These are phyloP conservation scores for Toxoplasma gondii DNA, from an alignment of 169 alveolate genomes.

Conservation along the genomic window DNA sequence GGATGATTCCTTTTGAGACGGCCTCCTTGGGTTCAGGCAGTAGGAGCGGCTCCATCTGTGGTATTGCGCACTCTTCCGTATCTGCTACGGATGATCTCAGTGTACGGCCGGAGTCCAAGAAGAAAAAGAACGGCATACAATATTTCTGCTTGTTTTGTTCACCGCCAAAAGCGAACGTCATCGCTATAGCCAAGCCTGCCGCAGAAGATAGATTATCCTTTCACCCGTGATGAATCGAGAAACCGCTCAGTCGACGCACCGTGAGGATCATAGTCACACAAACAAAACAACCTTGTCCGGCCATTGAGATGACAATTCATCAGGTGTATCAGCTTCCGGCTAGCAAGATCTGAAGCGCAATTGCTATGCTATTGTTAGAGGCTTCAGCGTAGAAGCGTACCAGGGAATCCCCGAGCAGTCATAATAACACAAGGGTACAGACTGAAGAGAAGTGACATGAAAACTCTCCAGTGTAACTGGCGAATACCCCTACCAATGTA, in stretches of 20 bases:
- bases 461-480: neutral
- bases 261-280: slow-evolving; percentile 41
- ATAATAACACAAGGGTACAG: neutral
- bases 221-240: neutral
- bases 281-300: neutral
- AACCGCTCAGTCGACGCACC: neutral
- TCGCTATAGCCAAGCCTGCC: slow-evolving; percentile 7
- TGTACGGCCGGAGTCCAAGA: neutral
- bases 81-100: neutral
- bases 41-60: neutral
- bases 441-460: neutral
- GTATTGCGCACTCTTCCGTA: neutral
- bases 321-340: neutral
- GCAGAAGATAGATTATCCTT: neutral
- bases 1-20: neutral
- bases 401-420: slow-evolving; percentile 12
- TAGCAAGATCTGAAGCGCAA: neutral
- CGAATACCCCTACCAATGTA: neutral
- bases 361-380: no score
- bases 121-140: neutral
- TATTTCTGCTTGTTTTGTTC: neutral
- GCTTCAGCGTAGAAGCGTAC: neutral
- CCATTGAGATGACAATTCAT: neutral
- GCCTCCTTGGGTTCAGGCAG: slow-evolving; percentile 12
- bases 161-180: slow-evolving; percentile 24